Base-by-base conservation (phyloP, 2,329 filamentous ascomycete species). In the Phyllosticta ampelicida region DNA sequence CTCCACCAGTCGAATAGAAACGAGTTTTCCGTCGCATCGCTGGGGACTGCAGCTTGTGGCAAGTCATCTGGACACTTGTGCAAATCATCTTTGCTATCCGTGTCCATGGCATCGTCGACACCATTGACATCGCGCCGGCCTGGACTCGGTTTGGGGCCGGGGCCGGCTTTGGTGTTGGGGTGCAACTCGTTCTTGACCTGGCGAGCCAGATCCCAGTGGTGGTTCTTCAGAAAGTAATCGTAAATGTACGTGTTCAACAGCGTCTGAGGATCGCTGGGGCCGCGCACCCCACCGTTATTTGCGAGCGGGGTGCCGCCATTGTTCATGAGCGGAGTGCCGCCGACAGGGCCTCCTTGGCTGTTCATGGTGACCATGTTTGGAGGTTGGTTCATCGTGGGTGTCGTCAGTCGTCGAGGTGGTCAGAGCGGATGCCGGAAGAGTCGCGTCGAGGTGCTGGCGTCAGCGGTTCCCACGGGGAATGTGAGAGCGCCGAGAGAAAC, bases 1-100 rank as follows among this genome's bases (percentile, higher is more conserved):
- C 86, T 89, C 77, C 95, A 99, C 94, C 94, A 99, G 68, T 97
- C 94, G 65, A 90, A 87, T n/a, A 99, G 78, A 68, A 99, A 97
- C 23, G 89, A 89, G 62, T 82, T 87, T 66, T 86, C 87, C 57
- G 80, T 80, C 61, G 78, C 78, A 53, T 78, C 63, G 44, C 63
- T 80, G 11, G 85, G 84, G 5, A 90, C 77, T 62, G 84, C 84
- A 11, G 90, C 86, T 6, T 82, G 79, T 4, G 92, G 92, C 48
- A 97, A 80, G 67, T 95, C 90, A 59, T 86, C 82, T 0, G 89
- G 88, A 50, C 87, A 80, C 70, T 92, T 91, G 64, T 89, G 85
- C 61, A 86, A 74, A 62, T 87, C 86, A 64, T 92, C 87, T 74
- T 94, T 94, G 61, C 77, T 80, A 68, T 95, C 90, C n/a, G 84